Percentiles rank a stretch among this genome's conserved stretches.
phyloP scores from a whole-genome alignment of 2,329 filamentous ascomycete genomes.

The Leptographium galeiforme region DNA sequence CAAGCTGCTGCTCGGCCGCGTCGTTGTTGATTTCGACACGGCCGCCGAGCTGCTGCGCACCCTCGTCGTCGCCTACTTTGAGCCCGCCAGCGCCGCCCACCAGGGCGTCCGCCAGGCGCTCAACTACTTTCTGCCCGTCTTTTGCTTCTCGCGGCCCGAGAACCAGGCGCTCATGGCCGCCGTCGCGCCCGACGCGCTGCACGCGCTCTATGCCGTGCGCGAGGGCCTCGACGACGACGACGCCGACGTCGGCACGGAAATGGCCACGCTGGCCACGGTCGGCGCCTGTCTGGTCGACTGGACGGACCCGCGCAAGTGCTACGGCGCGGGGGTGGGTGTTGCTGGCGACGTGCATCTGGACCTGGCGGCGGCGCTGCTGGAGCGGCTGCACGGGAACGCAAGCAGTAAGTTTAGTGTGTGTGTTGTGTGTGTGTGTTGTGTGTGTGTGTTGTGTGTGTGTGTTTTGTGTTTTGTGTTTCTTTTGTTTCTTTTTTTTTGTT shows the following conservation, averaged over 20 bases:
- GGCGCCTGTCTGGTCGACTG: slow-evolving; percentile 80
- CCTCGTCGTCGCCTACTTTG: slow-evolving; percentile 77
- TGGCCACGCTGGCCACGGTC: slow-evolving; percentile 66
- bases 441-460: background rate
- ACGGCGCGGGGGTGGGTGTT: slow-evolving; percentile 42
- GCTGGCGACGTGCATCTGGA: slow-evolving; percentile 71
- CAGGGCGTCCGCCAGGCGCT: slow-evolving; percentile 74
- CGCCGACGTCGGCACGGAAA: slow-evolving; percentile 59
- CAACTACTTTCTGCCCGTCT: slow-evolving; percentile 89
- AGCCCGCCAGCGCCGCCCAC: slow-evolving; percentile 68
- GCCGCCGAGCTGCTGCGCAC: slow-evolving; percentile 68
- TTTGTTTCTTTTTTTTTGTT: background rate
- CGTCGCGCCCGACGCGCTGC: slow-evolving; percentile 61
- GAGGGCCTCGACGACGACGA: slow-evolving; percentile 63
- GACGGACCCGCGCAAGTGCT: slow-evolving; percentile 83
- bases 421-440: background rate
- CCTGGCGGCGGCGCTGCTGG: slow-evolving; percentile 64
- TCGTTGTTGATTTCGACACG: slow-evolving; percentile 56
- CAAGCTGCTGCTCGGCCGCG: slow-evolving; percentile 71
- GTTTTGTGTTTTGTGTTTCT: slow-evolving; percentile 7
- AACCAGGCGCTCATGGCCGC: slow-evolving; percentile 73
- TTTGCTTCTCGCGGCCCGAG: slow-evolving; percentile 70
- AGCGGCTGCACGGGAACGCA: slow-evolving; percentile 53
- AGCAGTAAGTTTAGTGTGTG: slow-evolving; percentile 41
- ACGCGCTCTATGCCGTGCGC: slow-evolving; percentile 58